Percentiles rank a stretch among this genome's conserved stretches.
These are phyloP conservation scores for Aureobasidium vineae DNA, from an alignment of 2,329 filamentous ascomycete genomes.

Conservation along the genomic window DNA sequence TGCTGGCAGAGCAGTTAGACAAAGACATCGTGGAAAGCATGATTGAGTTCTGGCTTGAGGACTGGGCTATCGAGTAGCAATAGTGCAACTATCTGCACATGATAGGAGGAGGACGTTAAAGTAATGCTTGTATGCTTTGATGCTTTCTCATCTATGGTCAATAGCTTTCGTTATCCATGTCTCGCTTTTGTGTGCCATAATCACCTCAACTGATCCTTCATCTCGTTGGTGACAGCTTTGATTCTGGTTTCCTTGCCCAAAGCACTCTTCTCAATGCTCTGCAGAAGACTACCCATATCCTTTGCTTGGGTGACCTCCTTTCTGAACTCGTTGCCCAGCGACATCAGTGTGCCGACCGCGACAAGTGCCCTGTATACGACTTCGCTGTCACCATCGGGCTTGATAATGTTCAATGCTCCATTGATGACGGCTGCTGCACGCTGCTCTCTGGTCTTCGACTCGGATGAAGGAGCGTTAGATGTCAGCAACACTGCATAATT, in stretches of 20 bases:
- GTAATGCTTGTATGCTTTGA: not conserved
- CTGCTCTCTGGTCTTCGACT: conserved; percentile 35
- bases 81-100: not conserved
- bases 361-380: conserved; percentile 80
- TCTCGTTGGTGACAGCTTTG: conserved; percentile 60
- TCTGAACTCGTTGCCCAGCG: conserved; percentile 59
- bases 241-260: conserved; percentile 61
- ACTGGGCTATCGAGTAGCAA: conserved; percentile 35
- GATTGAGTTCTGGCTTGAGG: conserved; percentile 42
- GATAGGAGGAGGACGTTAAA: not conserved
- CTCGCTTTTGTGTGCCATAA: not conserved
- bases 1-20: conserved; percentile 40
- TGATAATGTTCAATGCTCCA: conserved; percentile 36
- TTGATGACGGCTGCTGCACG: conserved; percentile 38
- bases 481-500: conserved; percentile 78
- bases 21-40: conserved; percentile 36
- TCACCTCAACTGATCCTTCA: conserved; percentile 48
- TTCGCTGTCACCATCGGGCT: conserved; percentile 65
- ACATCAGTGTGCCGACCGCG: conserved; percentile 74
- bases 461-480: conserved; percentile 33
- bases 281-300: conserved; percentile 54
- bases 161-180: conserved; percentile 23
- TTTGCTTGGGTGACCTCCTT: conserved; percentile 59
- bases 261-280: conserved; percentile 48
- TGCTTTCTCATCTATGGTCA: conserved; percentile 5